Evolutionary conservation across 768 basidiomycete genomes (phyloP).

Genomic region (Pulveroboletus sp.): DNA sequence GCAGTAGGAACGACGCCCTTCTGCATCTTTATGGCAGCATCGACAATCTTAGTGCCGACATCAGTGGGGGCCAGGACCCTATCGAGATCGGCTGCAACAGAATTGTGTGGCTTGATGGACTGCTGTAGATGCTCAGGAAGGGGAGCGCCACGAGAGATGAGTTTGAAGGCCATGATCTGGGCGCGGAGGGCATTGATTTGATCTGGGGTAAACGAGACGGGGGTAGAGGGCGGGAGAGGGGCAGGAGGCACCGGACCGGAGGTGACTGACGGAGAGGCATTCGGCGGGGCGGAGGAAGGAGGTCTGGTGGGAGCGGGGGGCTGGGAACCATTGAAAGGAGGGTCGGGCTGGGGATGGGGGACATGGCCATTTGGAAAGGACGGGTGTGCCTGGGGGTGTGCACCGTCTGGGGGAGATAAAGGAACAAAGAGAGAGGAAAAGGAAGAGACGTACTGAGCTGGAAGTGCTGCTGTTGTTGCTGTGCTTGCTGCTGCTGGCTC

Average conservation of each 20-base stretch:
- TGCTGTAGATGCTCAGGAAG: slow-evolving; percentile 68
- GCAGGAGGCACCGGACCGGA: slow-evolving; percentile 49
- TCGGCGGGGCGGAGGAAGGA: slow-evolving; percentile 30
- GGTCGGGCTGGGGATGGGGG: slow-evolving; percentile 22
- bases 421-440: background rate
- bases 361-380: slow-evolving; percentile 46
- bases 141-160: slow-evolving; percentile 58
- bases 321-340: slow-evolving; percentile 22
- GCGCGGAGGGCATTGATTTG: slow-evolving; percentile 74
- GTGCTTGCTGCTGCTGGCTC: slow-evolving; percentile 22
- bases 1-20: slow-evolving; percentile 41
- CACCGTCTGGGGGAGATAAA: slow-evolving; percentile 29
- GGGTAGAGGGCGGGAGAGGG: slow-evolving; percentile 57
- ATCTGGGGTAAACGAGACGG: slow-evolving; percentile 72
- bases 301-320: slow-evolving; percentile 12
- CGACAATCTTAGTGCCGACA: slow-evolving; percentile 57
- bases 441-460: slow-evolving; percentile 30
- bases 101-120: slow-evolving; percentile 61
- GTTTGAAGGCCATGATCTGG: slow-evolving; percentile 79
- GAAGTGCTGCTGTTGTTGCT: slow-evolving; percentile 26
- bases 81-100: slow-evolving; percentile 58
- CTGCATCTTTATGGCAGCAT: slow-evolving; percentile 69
- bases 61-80: slow-evolving; percentile 60
- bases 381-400: slow-evolving; percentile 28
- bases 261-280: slow-evolving; percentile 36